Evolutionary conservation across 2,329 filamentous ascomycete genomes (phyloP), one percentile per base, ranked within the genome.

Genomic region (Sclerotinia minor): DNA sequence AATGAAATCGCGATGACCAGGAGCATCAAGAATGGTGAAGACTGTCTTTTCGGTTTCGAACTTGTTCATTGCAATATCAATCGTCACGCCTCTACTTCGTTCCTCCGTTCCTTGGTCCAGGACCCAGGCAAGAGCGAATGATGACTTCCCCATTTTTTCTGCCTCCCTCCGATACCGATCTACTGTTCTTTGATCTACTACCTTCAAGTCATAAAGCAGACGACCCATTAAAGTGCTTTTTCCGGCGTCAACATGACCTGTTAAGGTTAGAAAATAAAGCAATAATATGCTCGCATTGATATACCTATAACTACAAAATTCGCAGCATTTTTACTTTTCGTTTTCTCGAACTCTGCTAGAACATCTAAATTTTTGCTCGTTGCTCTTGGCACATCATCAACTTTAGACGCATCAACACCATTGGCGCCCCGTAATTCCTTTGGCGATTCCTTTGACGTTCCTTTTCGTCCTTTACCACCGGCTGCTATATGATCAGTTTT

Each of bases 171-270:
- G 87, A 74, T 96, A 94, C 77, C 91, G 94, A 67, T 97, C 92
- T 69, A 99, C 85, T 0, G 94, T 94, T 69, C 94, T 85, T 76
- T 96, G 88, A 72, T 97, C 92, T 8, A 99, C 88, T 35, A 94
- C 91, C 69, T 94, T 91, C 52, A 97, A 85, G 74, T 99, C 95
- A 53, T 94, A 88, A 6, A 99, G 82, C 38, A 99, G 79, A n/a
- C 95, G 88, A 0, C 94, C 95, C 94, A 99, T 98, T 49, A 99
- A 84, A 7, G 95, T 99, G 77, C 93, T 97, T 79, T 99, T 99
- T 64, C 95, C 95, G 64, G 96, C 94, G 78, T 99, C 95, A 67
- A 99, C 95, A 77, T 99, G 95, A 19, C 95, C 93, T 92, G 77
- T 67, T 4, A 70, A 26, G 45, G 50, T 73, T 57, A 72, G 64